These are phyloP conservation scores for Ustilago hordei DNA, from an alignment of 1,284 basidiomycete genomes.

Conservation along the genomic window DNA sequence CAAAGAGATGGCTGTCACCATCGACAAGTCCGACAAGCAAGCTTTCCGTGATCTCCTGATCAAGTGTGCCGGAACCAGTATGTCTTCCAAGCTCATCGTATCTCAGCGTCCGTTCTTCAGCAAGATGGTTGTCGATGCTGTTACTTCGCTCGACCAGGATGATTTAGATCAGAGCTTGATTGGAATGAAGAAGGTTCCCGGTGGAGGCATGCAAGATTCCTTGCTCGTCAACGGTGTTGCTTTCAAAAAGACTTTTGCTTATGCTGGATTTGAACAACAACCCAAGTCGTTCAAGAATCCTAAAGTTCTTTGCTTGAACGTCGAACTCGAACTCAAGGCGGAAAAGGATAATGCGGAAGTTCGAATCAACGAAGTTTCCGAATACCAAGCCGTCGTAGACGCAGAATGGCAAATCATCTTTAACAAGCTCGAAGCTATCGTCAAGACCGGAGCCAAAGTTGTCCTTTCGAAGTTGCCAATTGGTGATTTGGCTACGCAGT, in stretches of 20 bases:
- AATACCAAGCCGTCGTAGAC: constrained; percentile 97
- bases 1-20: constrained; percentile 87
- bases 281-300: constrained; percentile 92
- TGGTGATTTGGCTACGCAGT: constrained; percentile 97
- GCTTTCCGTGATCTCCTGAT: constrained; percentile 92
- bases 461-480: constrained; percentile 98
- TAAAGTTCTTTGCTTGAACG: constrained; percentile 92
- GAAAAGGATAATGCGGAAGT: constrained; percentile 99
- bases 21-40: constrained; percentile 91
- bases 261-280: constrained; percentile 99
- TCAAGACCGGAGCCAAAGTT: constrained; percentile 95
- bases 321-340: constrained; percentile 98
- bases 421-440: constrained; percentile 94
- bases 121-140: constrained; percentile 98
- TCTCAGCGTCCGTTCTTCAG: constrained; percentile 99
- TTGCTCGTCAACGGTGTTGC: constrained; percentile 87
- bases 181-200: constrained; percentile 98
- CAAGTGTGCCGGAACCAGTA: constrained; percentile 96
- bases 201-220: constrained; percentile 98
- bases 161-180: constrained; percentile 97
- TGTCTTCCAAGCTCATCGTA: constrained; percentile 99
- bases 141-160: constrained; percentile 81
- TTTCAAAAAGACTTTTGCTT: constrained; percentile 99
- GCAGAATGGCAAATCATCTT: constrained; percentile 99
- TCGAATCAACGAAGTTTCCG: constrained; percentile 86